These are phyloP conservation scores for Cryptosporidium baileyi DNA, from an alignment of 169 alveolate genomes.

Conservation along the genomic window DNA sequence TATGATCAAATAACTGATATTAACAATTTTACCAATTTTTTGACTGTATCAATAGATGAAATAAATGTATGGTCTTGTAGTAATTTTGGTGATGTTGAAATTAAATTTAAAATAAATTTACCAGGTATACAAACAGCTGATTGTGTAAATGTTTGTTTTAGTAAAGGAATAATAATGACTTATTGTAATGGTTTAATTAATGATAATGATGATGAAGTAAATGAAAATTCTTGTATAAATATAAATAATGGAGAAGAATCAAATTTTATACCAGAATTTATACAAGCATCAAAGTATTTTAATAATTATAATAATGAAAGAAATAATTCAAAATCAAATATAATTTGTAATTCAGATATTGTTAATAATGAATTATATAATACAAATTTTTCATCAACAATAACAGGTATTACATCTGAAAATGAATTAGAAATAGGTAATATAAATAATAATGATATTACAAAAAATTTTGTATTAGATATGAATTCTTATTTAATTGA, in stretches of 20 bases:
- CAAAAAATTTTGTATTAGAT: neutral
- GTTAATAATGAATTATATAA: neutral
- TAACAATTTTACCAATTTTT: conserved; percentile 30
- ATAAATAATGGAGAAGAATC: neutral
- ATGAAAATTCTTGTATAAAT: neutral
- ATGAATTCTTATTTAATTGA: neutral
- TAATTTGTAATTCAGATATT: neutral
- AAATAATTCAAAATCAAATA: neutral
- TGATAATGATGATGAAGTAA: neutral
- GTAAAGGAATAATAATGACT: conserved; percentile 59
- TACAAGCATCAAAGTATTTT: conserved; percentile 62
- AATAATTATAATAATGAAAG: neutral
- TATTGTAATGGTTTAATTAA: conserved; percentile 33
- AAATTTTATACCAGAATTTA: conserved; percentile 26
- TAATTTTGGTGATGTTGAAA: conserved; percentile 51
- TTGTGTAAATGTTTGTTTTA: conserved; percentile 64
- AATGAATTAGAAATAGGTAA: conserved; percentile 5
- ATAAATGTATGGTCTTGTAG: conserved; percentile 58
- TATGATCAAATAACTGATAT: conserved; percentile 57
- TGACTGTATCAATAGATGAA: conserved; percentile 59
- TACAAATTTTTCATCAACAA: neutral
- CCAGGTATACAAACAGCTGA: conserved; percentile 71
- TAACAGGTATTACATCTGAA: conserved; percentile 22
- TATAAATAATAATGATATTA: neutral
- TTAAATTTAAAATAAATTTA: conserved; percentile 26